These are phyloP conservation scores for Xylariaceae sp. DNA, from an alignment of 2,329 filamentous ascomycete species.

Conservation along the genomic window DNA sequence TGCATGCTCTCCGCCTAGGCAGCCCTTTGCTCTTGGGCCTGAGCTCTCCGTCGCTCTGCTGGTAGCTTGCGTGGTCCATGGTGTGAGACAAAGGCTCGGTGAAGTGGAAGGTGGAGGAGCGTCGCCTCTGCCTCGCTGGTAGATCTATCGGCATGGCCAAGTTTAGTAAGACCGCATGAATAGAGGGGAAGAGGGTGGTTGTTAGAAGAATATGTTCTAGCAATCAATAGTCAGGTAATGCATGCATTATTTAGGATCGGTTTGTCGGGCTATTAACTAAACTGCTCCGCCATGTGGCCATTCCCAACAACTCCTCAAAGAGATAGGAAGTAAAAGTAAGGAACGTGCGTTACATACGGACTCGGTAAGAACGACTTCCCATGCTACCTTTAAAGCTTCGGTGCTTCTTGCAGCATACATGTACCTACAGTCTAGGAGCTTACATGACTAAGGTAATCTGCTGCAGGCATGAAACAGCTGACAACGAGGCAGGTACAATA, in stretches of 20 bases:
- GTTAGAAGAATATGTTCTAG: background rate
- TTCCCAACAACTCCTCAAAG: background rate
- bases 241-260: constrained; percentile 7
- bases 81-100: constrained; percentile 7
- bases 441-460: too few relatives aligned
- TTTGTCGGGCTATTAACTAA: constrained; percentile 7
- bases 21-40: constrained; percentile 32
- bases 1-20: constrained; percentile 25
- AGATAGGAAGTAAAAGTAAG: background rate
- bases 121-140: constrained; percentile 4
- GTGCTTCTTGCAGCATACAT: constrained; percentile 7
- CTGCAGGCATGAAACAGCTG: constrained; percentile 1
- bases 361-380: constrained; percentile 1
- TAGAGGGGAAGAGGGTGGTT: constrained; percentile 4
- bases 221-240: constrained; percentile 11
- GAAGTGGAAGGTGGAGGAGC: constrained; percentile 14
- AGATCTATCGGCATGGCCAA: constrained; percentile 11
- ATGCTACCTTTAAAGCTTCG: background rate
- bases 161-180: constrained; percentile 22
- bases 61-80: constrained; percentile 23
- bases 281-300: background rate
- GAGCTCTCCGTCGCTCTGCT: constrained; percentile 23
- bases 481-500: background rate
- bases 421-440: too few relatives aligned
- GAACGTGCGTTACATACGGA: background rate